Conservation (phyloP, 2,329 filamentous ascomycete genomes). For the Alternaria sp. region DNA sequence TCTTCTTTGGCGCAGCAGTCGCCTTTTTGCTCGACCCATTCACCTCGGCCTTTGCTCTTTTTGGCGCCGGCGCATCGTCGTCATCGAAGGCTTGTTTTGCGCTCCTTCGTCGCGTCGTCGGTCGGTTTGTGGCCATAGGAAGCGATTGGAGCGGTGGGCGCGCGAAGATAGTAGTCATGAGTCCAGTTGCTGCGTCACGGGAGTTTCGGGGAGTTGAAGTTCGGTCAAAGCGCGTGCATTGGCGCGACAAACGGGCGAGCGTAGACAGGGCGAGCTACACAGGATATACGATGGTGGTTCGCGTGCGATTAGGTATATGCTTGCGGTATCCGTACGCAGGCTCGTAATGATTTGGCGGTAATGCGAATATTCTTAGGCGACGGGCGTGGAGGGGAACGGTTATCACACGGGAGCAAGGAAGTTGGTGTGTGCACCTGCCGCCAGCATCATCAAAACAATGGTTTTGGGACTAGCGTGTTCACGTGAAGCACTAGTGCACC, state of each 20-base stretch:
- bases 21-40: conserved; percentile 50
- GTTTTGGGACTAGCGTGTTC: conserved; percentile 18
- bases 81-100: conserved; percentile 56
- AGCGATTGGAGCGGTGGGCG: conserved; percentile 57
- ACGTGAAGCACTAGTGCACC: conserved; percentile 12
- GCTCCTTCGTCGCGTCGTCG: conserved; percentile 57
- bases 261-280: conserved; percentile 11
- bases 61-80: conserved; percentile 55
- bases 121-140: conserved; percentile 58
- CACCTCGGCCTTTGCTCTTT: conserved; percentile 53
- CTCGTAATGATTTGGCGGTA: conserved; percentile 45
- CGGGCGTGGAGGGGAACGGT: conserved; percentile 34
- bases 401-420: conserved; percentile 39
- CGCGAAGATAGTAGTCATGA: conserved; percentile 49
- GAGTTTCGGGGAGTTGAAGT: conserved; percentile 29
- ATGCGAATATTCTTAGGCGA: conserved; percentile 43
- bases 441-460: conserved; percentile 24
- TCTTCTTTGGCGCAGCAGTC: conserved; percentile 49
- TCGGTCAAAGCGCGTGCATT: conserved; percentile 50
- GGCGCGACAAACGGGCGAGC: conserved; percentile 32
- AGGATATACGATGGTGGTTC: conserved; percentile 12
- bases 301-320: conserved; percentile 8
- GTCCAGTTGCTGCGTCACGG: conserved; percentile 39
- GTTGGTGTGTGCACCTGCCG: conserved; percentile 31
- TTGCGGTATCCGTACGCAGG: conserved; percentile 18